A percentile compares a stretch with the other conserved stretches of the same genome.
phyloP scores from a whole-genome alignment of 805 yeast genomes.

The Metschnikowia chrysomelidarum region DNA sequence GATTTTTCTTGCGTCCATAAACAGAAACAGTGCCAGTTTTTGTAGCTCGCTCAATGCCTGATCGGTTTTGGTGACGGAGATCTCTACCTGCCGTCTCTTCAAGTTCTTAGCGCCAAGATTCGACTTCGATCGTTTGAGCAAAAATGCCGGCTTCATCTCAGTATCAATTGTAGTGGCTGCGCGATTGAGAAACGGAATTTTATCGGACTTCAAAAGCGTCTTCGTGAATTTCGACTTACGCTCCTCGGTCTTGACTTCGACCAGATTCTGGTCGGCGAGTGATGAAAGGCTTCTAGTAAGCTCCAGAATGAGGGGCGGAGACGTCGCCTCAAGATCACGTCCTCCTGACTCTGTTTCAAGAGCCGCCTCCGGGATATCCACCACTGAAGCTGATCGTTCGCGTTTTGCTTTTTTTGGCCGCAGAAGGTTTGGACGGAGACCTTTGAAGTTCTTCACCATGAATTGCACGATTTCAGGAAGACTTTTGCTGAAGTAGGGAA shows the following conservation, averaged over 20 bases:
- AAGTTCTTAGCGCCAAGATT: slow-evolving; percentile 38
- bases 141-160: slow-evolving; percentile 31
- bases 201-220: slow-evolving; percentile 12
- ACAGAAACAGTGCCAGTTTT: slow-evolving; percentile 23
- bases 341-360: background rate
- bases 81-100: slow-evolving; percentile 41
- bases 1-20: slow-evolving; percentile 26
- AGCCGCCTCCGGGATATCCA: slow-evolving; percentile 10
- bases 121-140: slow-evolving; percentile 41
- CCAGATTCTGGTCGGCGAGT: slow-evolving; percentile 1
- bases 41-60: slow-evolving; percentile 5
- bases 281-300: slow-evolving; percentile 6
- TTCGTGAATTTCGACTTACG: slow-evolving; percentile 17
- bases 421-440: slow-evolving; percentile 29
- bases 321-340: no score
- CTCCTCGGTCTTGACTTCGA: background rate
- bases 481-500: slow-evolving; percentile 51
- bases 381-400: background rate
- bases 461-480: slow-evolving; percentile 47
- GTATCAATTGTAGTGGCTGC: slow-evolving; percentile 21
- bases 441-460: slow-evolving; percentile 47
- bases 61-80: slow-evolving; percentile 21
- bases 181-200: slow-evolving; percentile 17
- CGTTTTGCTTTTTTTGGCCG: slow-evolving; percentile 18
- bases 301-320: slow-evolving; percentile 4